A percentile compares a stretch with the other conserved stretches of the same genome.
These are phyloP conservation scores for Withania somnifera DNA, from an alignment of 305 asterid genomes.

Conservation along the genomic window DNA sequence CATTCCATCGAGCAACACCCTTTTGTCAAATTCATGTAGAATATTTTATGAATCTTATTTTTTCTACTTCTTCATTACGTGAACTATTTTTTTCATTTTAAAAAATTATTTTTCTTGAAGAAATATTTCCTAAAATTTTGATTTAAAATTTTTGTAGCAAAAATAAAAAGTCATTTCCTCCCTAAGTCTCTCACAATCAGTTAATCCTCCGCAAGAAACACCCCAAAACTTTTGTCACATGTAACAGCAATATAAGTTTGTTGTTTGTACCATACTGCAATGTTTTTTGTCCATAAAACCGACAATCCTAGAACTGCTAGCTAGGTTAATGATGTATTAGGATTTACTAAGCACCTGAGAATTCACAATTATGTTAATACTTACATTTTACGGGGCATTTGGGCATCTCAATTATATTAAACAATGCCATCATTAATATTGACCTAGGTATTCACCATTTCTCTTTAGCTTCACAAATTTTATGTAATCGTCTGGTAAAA, in stretches of 20 bases:
- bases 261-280: background rate
- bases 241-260: too few species aligned
- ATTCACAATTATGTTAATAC: too few species aligned
- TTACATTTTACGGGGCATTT: background rate
- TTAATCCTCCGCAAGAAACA: background rate
- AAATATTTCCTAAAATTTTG: too few species aligned
- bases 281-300: background rate
- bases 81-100: too few species aligned
- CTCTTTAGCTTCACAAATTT: background rate
- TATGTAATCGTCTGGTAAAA: background rate
- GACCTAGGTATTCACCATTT: background rate
- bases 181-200: background rate
- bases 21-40: too few species aligned
- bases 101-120: too few species aligned
- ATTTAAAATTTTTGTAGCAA: too few species aligned
- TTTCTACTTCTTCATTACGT: too few species aligned
- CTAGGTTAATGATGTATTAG: background rate
- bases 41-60: too few species aligned
- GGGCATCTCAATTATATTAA: background rate
- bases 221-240: background rate
- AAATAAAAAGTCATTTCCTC: too few species aligned
- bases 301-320: background rate
- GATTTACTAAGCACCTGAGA: background rate
- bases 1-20: too few species aligned
- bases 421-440: background rate